Base-by-base conservation (phyloP, 371 early-diverging fungal species). In the Rhizopus stolonifer region DNA sequence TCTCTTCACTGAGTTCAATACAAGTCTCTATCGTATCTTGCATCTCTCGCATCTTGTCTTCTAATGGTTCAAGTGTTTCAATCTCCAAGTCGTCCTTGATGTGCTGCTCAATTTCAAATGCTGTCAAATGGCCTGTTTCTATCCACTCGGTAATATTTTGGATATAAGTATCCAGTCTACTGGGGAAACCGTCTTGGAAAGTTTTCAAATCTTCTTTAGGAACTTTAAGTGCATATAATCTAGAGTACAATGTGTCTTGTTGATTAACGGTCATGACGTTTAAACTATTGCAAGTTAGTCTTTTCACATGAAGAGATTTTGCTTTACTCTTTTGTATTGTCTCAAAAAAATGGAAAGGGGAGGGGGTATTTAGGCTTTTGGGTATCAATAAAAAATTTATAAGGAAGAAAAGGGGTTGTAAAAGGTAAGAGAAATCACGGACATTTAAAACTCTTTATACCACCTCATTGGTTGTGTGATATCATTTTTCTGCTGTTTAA, bases 71-170 rank as follows among this genome's bases (percentile, higher is more conserved):
- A 24, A 54, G 9, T 10, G 58, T 49, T 22, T 60, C 46, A 13
- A 40, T 26, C 7, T 50, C 54, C 21, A 45, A 21, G 10, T 56
- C 49, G 14, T 60, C 64, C 15, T 61, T 72, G 31, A 68, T 50
- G 11, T 52, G 56, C 38, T 74, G 70, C 46, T 74, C 74, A 31
- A 74, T 33, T 3, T 64, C 65, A 33, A 70, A 74, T 10, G 65
- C 62, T 10, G 62, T 56, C 59, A 74, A 52, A 44, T 74, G 74
- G n/a, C 68, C 66, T 15, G 49, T 48, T 49, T 68, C 66, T 26
- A 74, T 39, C 74, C 74, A 74, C 13, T 51, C 54, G 38, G 52
- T 64, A 17, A 73, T 58, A 31, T 56, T 42, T 13, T 39, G 29
- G 11, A 60, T 54, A 11, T 67, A 49, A n/a, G 17, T 49, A n/a